These are phyloP conservation scores for Westerdykella aurantiaca DNA, from an alignment of 2,329 filamentous ascomycete species.

Conservation along the genomic window DNA sequence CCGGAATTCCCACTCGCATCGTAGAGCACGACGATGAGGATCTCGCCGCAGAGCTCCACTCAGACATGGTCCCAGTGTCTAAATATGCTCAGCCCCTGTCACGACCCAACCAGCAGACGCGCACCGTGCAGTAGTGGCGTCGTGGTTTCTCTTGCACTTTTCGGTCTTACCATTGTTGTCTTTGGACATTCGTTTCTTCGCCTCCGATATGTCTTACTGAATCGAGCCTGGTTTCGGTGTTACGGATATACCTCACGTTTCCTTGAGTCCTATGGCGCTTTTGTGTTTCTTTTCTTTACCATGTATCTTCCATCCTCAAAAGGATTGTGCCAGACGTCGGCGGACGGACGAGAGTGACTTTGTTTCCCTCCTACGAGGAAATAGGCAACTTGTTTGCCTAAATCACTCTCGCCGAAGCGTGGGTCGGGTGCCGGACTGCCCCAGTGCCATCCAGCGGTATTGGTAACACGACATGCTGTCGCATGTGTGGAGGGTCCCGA, in stretches of 20 bases:
- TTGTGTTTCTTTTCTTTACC: background rate
- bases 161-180: too few relatives aligned
- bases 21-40: constrained; percentile 77
- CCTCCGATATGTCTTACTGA: constrained; percentile 1
- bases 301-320: constrained; percentile 2
- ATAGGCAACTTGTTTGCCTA: constrained; percentile 1
- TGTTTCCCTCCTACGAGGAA: background rate
- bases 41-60: constrained; percentile 23
- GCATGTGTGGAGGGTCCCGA: too few relatives aligned
- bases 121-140: constrained; percentile 2
- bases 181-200: background rate
- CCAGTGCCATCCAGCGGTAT: too few relatives aligned
- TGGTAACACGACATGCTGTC: too few relatives aligned
- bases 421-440: too few relatives aligned
- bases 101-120: constrained; percentile 10
- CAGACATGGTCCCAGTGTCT: constrained; percentile 32
- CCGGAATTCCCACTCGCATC: constrained; percentile 89
- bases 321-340: constrained; percentile 5
- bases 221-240: constrained; percentile 7
- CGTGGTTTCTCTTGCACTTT: background rate
- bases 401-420: constrained; percentile 3
- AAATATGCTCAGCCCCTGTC: constrained; percentile 32
- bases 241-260: constrained; percentile 3
- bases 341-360: constrained; percentile 1
- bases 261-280: constrained; percentile 3